phyloP scores from a whole-genome alignment of 2,329 filamentous ascomycete species.

The Cercospora sojina region DNA sequence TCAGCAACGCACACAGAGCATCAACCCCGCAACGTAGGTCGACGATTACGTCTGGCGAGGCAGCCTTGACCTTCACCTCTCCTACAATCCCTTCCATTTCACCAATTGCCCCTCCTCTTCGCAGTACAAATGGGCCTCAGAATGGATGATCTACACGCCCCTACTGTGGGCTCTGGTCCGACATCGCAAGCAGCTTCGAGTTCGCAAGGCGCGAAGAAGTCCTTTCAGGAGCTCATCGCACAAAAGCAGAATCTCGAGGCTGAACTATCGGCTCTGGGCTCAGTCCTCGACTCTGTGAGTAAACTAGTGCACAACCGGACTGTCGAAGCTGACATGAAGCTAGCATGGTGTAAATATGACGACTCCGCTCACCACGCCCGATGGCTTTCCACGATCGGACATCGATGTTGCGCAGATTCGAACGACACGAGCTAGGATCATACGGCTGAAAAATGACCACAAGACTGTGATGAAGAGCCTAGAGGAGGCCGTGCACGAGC shows the following conservation, averaged over 20 bases:
- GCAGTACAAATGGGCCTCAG: constrained; percentile 49
- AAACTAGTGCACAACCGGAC: background rate
- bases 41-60: constrained; percentile 5
- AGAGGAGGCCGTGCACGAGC: constrained; percentile 82
- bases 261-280: constrained; percentile 79
- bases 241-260: constrained; percentile 83
- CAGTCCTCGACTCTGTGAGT: constrained; percentile 82
- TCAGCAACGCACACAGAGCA: background rate
- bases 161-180: constrained; percentile 76
- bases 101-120: background rate
- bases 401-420: constrained; percentile 95
- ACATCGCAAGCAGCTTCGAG: constrained; percentile 42
- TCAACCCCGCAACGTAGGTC: constrained; percentile 12
- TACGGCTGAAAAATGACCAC: constrained; percentile 87
- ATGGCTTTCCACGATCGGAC: constrained; percentile 90
- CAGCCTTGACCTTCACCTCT: background rate
- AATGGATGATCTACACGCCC: constrained; percentile 66
- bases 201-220: constrained; percentile 56
- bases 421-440: constrained; percentile 87
- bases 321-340: constrained; percentile 22
- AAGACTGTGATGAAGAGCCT: constrained; percentile 81
- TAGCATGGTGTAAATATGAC: constrained; percentile 94
- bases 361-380: constrained; percentile 78
- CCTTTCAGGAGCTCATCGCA: constrained; percentile 74
- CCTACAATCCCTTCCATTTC: background rate